Percentiles rank a stretch among this genome's conserved stretches.
phyloP scores from a whole-genome alignment of 345 rosid genomes.

The Sonneratia alba region DNA sequence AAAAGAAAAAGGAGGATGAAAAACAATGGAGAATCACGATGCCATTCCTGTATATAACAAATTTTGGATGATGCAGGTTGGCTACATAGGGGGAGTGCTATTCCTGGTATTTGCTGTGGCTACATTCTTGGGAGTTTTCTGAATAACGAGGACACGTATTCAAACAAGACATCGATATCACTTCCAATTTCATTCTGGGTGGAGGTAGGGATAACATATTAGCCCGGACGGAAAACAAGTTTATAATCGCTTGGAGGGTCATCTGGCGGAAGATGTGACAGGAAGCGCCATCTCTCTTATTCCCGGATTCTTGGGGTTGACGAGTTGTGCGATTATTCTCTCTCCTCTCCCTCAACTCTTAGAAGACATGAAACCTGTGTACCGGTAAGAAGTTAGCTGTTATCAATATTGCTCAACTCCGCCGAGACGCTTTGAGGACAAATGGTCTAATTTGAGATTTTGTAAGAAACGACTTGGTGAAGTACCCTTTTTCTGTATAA shows the following conservation, averaged over 20 bases:
- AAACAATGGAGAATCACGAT: neutral
- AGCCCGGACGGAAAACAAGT: neutral
- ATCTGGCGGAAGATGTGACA: neutral
- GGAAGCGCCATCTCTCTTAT: too few species aligned
- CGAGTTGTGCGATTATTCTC: too few species aligned
- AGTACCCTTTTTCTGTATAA: too few species aligned
- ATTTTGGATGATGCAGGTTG: conserved; percentile 52
- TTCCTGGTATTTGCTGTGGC: conserved; percentile 84
- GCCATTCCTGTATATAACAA: conserved; percentile 6
- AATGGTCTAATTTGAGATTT: too few species aligned
- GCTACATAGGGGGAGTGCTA: conserved; percentile 74
- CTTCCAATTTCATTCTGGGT: neutral
- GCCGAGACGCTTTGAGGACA: too few species aligned
- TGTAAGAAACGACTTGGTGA: too few species aligned
- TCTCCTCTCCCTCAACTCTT: too few species aligned
- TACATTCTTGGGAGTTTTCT: conserved; percentile 84
- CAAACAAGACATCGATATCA: neutral
- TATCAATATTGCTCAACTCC: too few species aligned
- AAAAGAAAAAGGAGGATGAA: neutral
- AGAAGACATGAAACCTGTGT: too few species aligned
- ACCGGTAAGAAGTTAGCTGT: too few species aligned
- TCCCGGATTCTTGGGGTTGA: too few species aligned
- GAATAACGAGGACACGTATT: neutral
- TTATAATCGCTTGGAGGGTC: neutral
- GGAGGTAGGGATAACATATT: neutral